phyloP scores from a whole-genome alignment of 2,329 filamentous ascomycete genomes.

The Verticillium tricorpus region DNA sequence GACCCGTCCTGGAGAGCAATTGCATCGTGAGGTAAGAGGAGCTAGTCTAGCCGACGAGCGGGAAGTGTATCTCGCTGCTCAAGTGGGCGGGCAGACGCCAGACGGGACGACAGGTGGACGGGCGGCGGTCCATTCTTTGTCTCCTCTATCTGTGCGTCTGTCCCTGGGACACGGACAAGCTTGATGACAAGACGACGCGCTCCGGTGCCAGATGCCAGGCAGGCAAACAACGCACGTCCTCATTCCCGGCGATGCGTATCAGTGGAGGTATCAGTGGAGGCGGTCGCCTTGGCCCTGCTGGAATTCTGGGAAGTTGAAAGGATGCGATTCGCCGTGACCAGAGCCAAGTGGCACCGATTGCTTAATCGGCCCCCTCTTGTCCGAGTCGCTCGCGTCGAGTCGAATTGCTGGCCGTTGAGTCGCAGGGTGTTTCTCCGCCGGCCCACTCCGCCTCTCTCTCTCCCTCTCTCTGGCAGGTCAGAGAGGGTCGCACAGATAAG shows the following conservation, averaged over 20 bases:
- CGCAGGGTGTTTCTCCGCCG: not conserved
- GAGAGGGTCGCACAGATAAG: too few relatives aligned
- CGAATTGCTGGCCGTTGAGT: not conserved
- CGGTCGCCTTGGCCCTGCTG: not conserved
- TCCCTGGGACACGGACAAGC: not conserved
- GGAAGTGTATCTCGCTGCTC: not conserved
- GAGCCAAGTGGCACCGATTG: not conserved
- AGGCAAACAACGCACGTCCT: not conserved
- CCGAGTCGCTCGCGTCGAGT: not conserved
- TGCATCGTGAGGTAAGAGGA: not conserved
- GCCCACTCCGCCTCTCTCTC: not conserved
- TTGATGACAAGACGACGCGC: not conserved
- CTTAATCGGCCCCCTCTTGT: not conserved
- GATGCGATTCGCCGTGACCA: not conserved
- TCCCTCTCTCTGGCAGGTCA: not conserved
- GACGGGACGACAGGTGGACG: not conserved
- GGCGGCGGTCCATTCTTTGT: not conserved
- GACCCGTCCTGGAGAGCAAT: not conserved
- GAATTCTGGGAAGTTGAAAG: not conserved
- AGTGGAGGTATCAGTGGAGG: conserved; percentile 6
- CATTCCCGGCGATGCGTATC: conserved; percentile 2
- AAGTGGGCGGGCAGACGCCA: not conserved
- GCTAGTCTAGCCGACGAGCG: not conserved
- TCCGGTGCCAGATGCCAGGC: not conserved
- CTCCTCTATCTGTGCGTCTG: not conserved